Evolutionary conservation across 2,329 filamentous ascomycete species (phyloP), one percentile per base, ranked within the genome.

Genomic region (Teratosphaeriaceae sp.): DNA sequence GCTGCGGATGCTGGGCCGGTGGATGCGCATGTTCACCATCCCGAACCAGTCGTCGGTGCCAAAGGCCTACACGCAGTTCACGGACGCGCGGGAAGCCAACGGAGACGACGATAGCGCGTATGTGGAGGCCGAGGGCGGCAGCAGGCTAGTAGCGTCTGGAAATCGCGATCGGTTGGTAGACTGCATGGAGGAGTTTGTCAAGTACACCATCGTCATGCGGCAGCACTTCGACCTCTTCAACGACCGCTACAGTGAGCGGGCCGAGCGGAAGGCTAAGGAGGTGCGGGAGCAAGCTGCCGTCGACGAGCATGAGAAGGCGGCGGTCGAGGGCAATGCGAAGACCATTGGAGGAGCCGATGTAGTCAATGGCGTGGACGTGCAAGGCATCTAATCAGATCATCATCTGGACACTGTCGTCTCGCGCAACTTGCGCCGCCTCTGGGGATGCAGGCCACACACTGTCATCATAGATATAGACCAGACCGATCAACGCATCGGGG

Each of bases 141-240:
- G 50, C 36, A 43, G 56, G n/a, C 35, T 59, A 11, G 51, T 52
- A 50, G 42, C 47, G 2, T 49, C 46, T 3, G 50, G 53, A 9
- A 59, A 59, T 20, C 48, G 56, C 1, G 56, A 59, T 29, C 26
- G 56, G 30, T 58, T 40, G 2, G 54, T 59, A 0, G 56, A 59
- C n/a, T 61, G 62, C 48, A 82, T 82, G 74, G 80, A 84, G 63
- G 81, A 84, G 59, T 74, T 84, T 60, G 79, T 84, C 3, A 83
- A 84, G 58, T 82, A 80, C 54, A 83, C 78, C 0, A 70, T 84
- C 21, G 49, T 84, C 1, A 82, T 84, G 78, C 64, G 78, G 41
- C 73, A 74, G 19, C 75, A 81, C 50, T 72, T 81, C 48, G 71
- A 71, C 20, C 59, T 82, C 2, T 82, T 84, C 56, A 72, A 67